These are phyloP conservation scores for Aplosporella prunicola DNA, from an alignment of 2,329 filamentous ascomycete species.

Conservation along the genomic window DNA sequence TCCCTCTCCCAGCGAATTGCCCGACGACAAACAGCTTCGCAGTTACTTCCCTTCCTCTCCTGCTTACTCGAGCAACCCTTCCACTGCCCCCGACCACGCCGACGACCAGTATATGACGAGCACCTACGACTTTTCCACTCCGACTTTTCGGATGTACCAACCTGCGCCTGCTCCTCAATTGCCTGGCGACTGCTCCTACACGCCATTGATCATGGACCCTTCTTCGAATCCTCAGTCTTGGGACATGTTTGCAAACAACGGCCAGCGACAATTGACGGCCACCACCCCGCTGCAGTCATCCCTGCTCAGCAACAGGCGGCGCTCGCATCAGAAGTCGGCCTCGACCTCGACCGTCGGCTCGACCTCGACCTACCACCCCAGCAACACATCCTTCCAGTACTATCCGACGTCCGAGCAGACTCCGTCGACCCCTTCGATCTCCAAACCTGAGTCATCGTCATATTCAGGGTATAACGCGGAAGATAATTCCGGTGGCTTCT, in stretches of 20 bases:
- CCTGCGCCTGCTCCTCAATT: conserved; percentile 30
- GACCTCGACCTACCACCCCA: conserved; percentile 23
- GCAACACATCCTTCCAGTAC: conserved; percentile 20
- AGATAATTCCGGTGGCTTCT: conserved; percentile 32
- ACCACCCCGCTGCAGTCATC: conserved; percentile 23
- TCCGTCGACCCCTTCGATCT: conserved; percentile 31
- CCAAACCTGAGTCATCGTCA: conserved; percentile 25
- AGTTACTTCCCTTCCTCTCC: conserved; percentile 4
- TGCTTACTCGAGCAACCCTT: background rate
- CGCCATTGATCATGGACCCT: conserved; percentile 23
- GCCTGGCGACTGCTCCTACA: conserved; percentile 16
- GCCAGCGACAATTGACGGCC: conserved; percentile 14
- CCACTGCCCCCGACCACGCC: conserved; percentile 1
- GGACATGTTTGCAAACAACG: conserved; percentile 22
- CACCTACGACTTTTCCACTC: conserved; percentile 24
- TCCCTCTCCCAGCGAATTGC: conserved; percentile 6
- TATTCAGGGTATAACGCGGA: conserved; percentile 21
- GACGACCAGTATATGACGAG: conserved; percentile 10
- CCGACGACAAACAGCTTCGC: conserved; percentile 3
- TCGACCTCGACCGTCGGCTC: conserved; percentile 30
- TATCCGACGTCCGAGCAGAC: conserved; percentile 36
- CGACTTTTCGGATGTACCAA: conserved; percentile 31
- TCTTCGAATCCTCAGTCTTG: conserved; percentile 22
- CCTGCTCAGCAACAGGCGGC: conserved; percentile 13
- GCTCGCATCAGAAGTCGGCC: conserved; percentile 28